Percentiles rank a stretch among this genome's conserved stretches.
phyloP scores from a whole-genome alignment of 192 early-diverging fungal species.

The Podila clonocystis region DNA sequence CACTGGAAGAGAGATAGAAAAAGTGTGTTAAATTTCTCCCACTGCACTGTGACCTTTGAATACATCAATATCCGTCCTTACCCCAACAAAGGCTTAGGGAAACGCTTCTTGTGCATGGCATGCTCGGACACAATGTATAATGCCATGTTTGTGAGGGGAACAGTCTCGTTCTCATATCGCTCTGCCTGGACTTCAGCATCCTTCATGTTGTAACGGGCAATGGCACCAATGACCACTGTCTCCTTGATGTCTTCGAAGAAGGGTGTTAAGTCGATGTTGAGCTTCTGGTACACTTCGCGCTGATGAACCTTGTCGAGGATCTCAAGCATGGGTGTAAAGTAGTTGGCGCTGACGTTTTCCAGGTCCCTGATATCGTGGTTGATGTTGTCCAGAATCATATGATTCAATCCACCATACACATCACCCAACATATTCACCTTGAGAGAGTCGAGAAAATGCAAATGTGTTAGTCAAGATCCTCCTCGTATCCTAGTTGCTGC shows the following conservation, averaged over 20 bases:
- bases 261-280: conserved; percentile 42
- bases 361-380: conserved; percentile 48
- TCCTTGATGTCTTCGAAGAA: conserved; percentile 51
- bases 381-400: conserved; percentile 53
- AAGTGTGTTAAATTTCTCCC: neutral
- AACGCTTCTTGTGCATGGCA: conserved; percentile 37
- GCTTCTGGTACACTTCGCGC: conserved; percentile 38
- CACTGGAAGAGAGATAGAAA: neutral
- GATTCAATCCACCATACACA: conserved; percentile 57
- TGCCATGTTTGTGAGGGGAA: conserved; percentile 39
- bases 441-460: neutral
- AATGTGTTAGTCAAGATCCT: no score
- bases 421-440: conserved; percentile 58
- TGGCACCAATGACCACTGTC: conserved; percentile 25
- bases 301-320: conserved; percentile 45
- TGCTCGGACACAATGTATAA: conserved; percentile 47
- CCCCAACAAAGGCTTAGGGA: conserved; percentile 44
- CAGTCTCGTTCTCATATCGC: conserved; percentile 46
- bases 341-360: conserved; percentile 23
- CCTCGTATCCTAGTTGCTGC: no score
- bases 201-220: conserved; percentile 34
- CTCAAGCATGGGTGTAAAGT: conserved; percentile 41
- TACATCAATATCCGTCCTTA: neutral
- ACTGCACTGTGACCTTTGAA: neutral
- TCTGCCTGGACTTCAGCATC: conserved; percentile 43